A percentile compares a stretch with the other conserved stretches of the same genome.
phyloP scores from a whole-genome alignment of 208 protist genomes.

The Wallacemonas collosoma region DNA sequence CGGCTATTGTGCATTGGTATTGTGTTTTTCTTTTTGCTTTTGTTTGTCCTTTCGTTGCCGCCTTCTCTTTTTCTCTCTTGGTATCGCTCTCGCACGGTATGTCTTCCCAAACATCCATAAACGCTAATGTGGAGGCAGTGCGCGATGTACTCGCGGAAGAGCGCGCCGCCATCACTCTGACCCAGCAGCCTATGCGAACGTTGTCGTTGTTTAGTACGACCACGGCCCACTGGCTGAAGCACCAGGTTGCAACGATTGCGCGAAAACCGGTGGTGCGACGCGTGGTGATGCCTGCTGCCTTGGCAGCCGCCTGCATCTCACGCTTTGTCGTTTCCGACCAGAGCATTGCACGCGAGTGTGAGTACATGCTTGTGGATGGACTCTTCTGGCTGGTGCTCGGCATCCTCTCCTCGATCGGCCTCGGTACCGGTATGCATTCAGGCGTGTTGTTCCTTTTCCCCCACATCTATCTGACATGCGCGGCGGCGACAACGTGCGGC shows the following conservation, averaged over 20 bases:
- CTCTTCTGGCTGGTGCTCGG: constrained; percentile 92
- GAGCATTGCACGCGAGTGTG: constrained; percentile 73
- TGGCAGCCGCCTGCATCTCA: constrained; percentile 40
- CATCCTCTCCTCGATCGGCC: constrained; percentile 90
- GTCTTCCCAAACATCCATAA: not conserved
- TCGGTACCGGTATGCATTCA: constrained; percentile 95
- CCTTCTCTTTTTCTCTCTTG: too few species aligned
- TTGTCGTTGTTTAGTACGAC: constrained; percentile 31
- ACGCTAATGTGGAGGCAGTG: constrained; percentile 31
- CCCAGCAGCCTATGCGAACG: constrained; percentile 45
- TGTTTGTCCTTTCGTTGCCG: too few species aligned
- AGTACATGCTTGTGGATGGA: constrained; percentile 77
- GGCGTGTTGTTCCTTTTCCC: constrained; percentile 96
- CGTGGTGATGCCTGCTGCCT: constrained; percentile 44
- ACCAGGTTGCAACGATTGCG: constrained; percentile 22
- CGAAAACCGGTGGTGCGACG: constrained; percentile 32
- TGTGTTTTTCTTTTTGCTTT: too few species aligned
- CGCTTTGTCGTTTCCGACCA: constrained; percentile 45
- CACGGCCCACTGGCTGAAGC: constrained; percentile 23
- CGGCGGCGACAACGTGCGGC: constrained; percentile 84
- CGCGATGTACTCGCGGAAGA: constrained; percentile 37
- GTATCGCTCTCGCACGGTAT: not conserved
- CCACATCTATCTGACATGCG: constrained; percentile 92
- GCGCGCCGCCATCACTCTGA: constrained; percentile 43
- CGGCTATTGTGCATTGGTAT: too few species aligned